Conservation (phyloP, 164 flowering plant species). For the Magnolia kwangsiensis region DNA sequence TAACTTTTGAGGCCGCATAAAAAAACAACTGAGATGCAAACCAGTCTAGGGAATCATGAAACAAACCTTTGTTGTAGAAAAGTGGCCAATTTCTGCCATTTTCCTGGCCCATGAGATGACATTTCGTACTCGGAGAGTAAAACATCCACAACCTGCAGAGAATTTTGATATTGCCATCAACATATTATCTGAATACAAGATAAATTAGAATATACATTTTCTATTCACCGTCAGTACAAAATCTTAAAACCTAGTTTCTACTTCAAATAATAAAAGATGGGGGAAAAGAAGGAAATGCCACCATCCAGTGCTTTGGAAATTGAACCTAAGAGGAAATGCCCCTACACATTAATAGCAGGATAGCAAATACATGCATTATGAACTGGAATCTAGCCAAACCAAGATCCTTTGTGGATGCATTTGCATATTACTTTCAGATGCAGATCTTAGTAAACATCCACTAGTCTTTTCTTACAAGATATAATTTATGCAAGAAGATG, state of each 20-base stretch:
- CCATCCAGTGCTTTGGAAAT: neutral
- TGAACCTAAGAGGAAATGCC: neutral
- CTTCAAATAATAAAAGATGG: too few species aligned
- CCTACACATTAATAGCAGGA: slow-evolving; percentile 4
- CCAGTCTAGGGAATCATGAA: neutral
- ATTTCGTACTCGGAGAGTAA: slow-evolving; percentile 80
- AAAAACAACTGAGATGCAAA: neutral
- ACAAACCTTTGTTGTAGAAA: slow-evolving; percentile 83
- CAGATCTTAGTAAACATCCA: too few species aligned
- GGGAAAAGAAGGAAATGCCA: neutral
- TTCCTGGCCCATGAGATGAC: slow-evolving; percentile 84
- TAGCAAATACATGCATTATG: neutral
- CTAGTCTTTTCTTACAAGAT: too few species aligned
- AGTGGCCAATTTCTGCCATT: slow-evolving; percentile 70
- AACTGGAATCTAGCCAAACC: too few species aligned
- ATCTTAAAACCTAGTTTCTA: too few species aligned
- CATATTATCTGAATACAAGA: neutral
- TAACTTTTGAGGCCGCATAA: neutral
- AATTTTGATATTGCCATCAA: slow-evolving; percentile 1
- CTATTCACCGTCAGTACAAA: too few species aligned
- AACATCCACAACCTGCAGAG: slow-evolving; percentile 66
- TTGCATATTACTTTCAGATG: too few species aligned
- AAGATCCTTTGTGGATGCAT: too few species aligned
- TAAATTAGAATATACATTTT: neutral
- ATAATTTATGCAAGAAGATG: too few species aligned